Evolutionary conservation across 2,329 filamentous ascomycete genomes (phyloP).

Genomic region (Fusarium sp.): DNA sequence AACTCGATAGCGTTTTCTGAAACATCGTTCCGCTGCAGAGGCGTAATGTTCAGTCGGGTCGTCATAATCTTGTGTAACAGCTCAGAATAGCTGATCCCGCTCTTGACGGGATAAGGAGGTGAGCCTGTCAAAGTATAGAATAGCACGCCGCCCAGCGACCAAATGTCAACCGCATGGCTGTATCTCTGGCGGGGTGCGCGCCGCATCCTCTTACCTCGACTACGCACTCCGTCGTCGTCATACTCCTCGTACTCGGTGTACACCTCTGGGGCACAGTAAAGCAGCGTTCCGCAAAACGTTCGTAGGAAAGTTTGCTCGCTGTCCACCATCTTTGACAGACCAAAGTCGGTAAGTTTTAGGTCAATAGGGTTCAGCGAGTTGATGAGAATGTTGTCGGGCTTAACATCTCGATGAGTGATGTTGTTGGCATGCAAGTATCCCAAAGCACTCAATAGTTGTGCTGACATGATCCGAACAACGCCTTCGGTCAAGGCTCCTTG

Average conservation of each 20-base stretch:
- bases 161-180: constrained; percentile 92
- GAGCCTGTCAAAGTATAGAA: constrained; percentile 85
- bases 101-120: constrained; percentile 84
- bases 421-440: constrained; percentile 87
- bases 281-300: constrained; percentile 94
- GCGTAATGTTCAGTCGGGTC: constrained; percentile 72
- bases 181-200: constrained; percentile 75
- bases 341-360: constrained; percentile 96
- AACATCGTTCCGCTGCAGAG: constrained; percentile 69
- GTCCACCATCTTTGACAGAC: constrained; percentile 92
- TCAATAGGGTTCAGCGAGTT: constrained; percentile 77
- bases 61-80: constrained; percentile 91
- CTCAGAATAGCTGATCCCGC: constrained; percentile 80
- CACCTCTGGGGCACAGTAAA: constrained; percentile 97
- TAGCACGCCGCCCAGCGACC: constrained; percentile 93
- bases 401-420: constrained; percentile 98
- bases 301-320: constrained; percentile 92
- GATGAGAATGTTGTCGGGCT: constrained; percentile 97
- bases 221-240: constrained; percentile 76
- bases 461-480: constrained; percentile 77
- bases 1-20: constrained; percentile 80
- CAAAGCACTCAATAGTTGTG: constrained; percentile 83
- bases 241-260: constrained; percentile 80
- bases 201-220: constrained; percentile 72
- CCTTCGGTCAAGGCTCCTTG: constrained; percentile 74